Base-by-base conservation (phyloP, 192 early-diverging fungal genomes). In the Rhizophlyctis rosea region DNA sequence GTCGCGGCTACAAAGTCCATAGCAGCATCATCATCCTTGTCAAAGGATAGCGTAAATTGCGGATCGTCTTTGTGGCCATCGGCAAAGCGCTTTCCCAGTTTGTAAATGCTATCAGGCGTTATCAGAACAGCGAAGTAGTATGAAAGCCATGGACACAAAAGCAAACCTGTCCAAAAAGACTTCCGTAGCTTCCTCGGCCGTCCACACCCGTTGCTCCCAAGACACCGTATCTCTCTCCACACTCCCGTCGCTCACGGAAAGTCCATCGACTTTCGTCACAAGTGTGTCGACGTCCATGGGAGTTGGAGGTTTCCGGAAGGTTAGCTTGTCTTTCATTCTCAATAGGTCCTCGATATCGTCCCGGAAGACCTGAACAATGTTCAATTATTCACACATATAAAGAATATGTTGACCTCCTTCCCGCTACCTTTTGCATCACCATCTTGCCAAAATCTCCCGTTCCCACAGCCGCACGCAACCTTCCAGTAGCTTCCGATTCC, bases 1-100 rank as follows among this genome's bases (percentile, higher is more conserved):
- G 94, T 85, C 2, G 94, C 90, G 0, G 97, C 88, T 1, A 99
- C 95, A 86, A 99, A 99, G 48, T 89, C 81, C 72, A 99, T 70
- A n/a, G 87, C 78, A 27, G 87, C 87, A 23, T 85, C 72, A 64
- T 99, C 96, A 74, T 99, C 97, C 74, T 99, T 99, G 70, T 99
- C 97, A 77, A 99, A 99, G 0, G 71, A 35, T 50, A 95, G 56
- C 1, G 64, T 62, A 29, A 73, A 74, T 27, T 85, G 72, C 0
- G 86, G 64, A 35, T 90, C 81, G 4, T 50, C 66, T 29, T 54
- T 34, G 50, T 79, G 64, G 47, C 73, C 71, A 0, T 75, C 57
- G 9, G 76, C 25, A 16, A 88, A 65, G 33, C 78, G 68, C n/a
- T 62, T 30, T 1, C 79, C 77, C 34, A 94, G 72, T 34, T 69